Percentiles rank a stretch among this genome's conserved stretches.
Evolutionary conservation across 2,329 filamentous ascomycete species (phyloP).

Genomic region (Venturia oleaginea): DNA sequence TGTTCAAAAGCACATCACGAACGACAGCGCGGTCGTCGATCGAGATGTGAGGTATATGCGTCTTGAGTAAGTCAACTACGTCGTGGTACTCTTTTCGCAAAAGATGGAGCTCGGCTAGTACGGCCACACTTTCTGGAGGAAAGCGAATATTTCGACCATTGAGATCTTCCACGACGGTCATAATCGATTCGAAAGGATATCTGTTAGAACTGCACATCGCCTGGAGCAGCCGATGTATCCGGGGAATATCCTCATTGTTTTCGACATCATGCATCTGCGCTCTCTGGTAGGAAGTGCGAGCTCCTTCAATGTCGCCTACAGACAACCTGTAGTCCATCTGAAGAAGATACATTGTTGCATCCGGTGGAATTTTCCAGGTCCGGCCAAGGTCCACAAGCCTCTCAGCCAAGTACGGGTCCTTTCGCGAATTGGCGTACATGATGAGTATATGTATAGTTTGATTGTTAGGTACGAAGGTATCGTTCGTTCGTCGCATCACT

Average conservation of each 20-base stretch:
- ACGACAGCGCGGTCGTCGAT: slow-evolving; percentile 59
- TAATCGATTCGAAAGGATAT: slow-evolving; percentile 60
- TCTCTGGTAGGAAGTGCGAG: slow-evolving; percentile 54
- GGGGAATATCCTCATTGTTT: slow-evolving; percentile 43
- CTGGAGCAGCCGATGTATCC: slow-evolving; percentile 64
- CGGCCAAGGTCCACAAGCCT: slow-evolving; percentile 60
- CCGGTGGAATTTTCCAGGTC: slow-evolving; percentile 55
- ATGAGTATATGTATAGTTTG: slow-evolving; percentile 70
- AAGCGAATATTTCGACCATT: slow-evolving; percentile 56
- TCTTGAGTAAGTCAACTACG: slow-evolving; percentile 71
- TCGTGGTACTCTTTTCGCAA: slow-evolving; percentile 68
- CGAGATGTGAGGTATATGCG: slow-evolving; percentile 62
- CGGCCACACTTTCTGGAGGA: slow-evolving; percentile 64
- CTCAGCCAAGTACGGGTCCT: slow-evolving; percentile 64
- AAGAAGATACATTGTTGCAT: slow-evolving; percentile 62
- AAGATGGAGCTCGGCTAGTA: slow-evolving; percentile 65
- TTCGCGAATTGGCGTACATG: slow-evolving; percentile 58
- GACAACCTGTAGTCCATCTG: slow-evolving; percentile 70
- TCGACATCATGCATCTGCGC: slow-evolving; percentile 49
- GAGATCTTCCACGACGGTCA: slow-evolving; percentile 63
- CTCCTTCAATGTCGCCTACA: slow-evolving; percentile 62
- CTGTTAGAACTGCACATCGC: slow-evolving; percentile 53
- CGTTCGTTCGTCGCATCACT: slow-evolving; percentile 48
- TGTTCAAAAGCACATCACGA: slow-evolving; percentile 55
- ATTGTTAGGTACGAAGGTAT: slow-evolving; percentile 46